phyloP scores from a whole-genome alignment of 495 filamentous ascomycete species.

The Penicillium diatomitis region DNA sequence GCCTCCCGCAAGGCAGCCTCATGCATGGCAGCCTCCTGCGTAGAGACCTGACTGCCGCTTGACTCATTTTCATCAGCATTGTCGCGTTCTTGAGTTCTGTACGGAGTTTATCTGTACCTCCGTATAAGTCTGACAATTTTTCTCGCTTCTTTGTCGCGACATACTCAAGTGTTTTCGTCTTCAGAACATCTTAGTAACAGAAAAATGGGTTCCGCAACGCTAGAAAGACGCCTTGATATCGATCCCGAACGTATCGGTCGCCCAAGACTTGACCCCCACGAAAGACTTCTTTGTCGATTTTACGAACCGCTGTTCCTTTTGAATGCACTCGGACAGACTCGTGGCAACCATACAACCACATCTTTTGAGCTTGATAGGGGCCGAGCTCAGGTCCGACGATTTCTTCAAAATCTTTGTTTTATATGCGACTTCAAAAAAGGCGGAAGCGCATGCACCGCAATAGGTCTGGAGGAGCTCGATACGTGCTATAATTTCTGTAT shows the following conservation, averaged over 20 bases:
- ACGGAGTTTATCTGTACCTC: background rate
- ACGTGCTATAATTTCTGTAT: constrained; percentile 21
- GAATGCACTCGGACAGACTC: background rate
- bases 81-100: background rate
- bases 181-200: background rate
- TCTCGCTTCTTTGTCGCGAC: background rate
- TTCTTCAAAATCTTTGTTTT: constrained; percentile 23
- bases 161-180: background rate
- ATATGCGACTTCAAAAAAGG: constrained; percentile 27
- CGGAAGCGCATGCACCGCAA: constrained; percentile 19
- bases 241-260: background rate
- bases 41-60: background rate
- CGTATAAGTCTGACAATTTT: background rate
- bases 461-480: constrained; percentile 19
- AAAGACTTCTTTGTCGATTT: background rate
- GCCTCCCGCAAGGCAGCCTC: background rate
- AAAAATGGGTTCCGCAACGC: background rate
- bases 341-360: background rate
- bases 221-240: background rate
- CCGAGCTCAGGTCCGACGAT: background rate
- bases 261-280: background rate
- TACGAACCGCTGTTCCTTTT: background rate
- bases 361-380: background rate
- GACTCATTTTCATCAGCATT: background rate
- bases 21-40: background rate